A percentile compares a stretch with the other conserved stretches of the same genome.
These are phyloP conservation scores for Fermentozyma sake DNA, from an alignment of 1,139 yeast genomes.

Conservation along the genomic window DNA sequence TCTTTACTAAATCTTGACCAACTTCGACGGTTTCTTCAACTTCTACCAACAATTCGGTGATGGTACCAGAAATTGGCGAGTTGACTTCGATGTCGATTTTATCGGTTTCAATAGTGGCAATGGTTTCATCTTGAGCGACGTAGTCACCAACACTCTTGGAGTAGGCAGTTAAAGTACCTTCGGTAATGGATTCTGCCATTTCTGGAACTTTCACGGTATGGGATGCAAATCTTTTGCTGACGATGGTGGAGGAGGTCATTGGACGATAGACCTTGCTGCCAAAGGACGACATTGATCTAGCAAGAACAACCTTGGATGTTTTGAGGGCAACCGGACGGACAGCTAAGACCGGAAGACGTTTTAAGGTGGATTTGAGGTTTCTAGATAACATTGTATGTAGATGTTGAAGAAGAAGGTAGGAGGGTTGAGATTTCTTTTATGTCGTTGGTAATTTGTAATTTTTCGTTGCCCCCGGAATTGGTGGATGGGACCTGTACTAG, in stretches of 20 bases:
- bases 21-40: conserved; percentile 95
- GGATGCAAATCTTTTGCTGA: conserved; percentile 33
- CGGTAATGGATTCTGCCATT: conserved; percentile 98
- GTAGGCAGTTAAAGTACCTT: conserved; percentile 86
- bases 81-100: conserved; percentile 97
- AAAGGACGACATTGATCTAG: conserved; percentile 1
- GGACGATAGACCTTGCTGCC: not conserved
- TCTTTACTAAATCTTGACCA: conserved; percentile 87
- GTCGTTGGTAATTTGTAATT: no score
- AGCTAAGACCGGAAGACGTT: conserved; percentile 9
- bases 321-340: conserved; percentile 1
- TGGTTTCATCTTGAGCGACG: conserved; percentile 81
- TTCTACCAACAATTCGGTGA: conserved; percentile 74
- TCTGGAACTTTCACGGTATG: conserved; percentile 85
- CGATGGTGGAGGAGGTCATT: not conserved
- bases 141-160: conserved; percentile 83
- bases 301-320: conserved; percentile 1
- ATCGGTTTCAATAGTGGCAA: conserved; percentile 98
- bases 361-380: conserved; percentile 11
- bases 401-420: not conserved
- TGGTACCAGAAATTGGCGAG: conserved; percentile 89
- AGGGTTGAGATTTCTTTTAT: no score
- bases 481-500: no score
- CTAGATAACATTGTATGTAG: conserved; percentile 13
- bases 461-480: no score